Evolutionary conservation across 2,329 filamentous ascomycete species (phyloP), one percentile per base, ranked within the genome.

Genomic region (Fusarium humuli): DNA sequence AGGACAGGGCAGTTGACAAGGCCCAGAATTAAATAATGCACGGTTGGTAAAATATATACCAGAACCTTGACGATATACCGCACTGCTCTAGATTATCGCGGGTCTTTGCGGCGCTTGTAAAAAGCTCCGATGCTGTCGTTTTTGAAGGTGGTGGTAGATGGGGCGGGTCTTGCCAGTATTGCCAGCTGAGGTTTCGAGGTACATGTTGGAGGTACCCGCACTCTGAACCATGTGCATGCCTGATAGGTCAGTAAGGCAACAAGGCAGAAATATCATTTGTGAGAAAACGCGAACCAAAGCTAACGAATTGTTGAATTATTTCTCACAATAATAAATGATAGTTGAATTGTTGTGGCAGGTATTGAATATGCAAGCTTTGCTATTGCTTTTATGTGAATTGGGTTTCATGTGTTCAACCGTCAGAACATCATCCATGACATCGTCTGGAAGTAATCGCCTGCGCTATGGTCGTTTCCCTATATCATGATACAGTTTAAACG

Each of bases 171-270:
- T 48, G 18, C 34, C 34, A 37, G 34, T 42, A 63, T 69, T 67
- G 52, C 54, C 30, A 71, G 44, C 68, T 71, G 56, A 65, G 52
- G 65, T 62, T 68, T 57, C 55, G 50, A 69, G 69, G 72, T 73
- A 75, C 72, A 56, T 66, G 61, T 67, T 59, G 49, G 55, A 72
- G 69, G 76, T 76, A 77, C 74, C 73, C 75, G 67, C 67, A 59
- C 9, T 22, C 25, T 60, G 46, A 45, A 54, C 46, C 48, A 60
- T 61, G 56, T 67, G 47, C 65, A 68, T 75, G 67, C 77, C 76
- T 70, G 71, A 65, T 58, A 49, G 57, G 34, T 37, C 20, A 45
- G 22, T 75, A 70, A 79, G 77, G 78, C 78, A 74, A 73, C 72
- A 78, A 78, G 75, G 78, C 79, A 72, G 71, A 77, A 76, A 42